Conservation (phyloP, 257 asterid genomes). For the Orobanche coerulescens region DNA sequence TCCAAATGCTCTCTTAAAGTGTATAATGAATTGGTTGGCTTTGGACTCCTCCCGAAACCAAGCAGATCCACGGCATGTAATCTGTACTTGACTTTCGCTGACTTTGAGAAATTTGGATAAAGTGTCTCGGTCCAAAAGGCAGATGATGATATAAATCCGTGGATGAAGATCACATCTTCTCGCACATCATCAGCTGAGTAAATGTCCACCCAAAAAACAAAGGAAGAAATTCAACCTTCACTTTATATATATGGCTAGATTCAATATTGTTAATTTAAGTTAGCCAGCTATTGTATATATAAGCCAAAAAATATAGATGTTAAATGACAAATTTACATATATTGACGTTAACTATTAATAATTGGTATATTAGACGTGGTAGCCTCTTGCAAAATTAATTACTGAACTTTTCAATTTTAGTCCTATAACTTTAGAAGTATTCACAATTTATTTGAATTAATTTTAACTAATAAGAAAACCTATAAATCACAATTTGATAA, state of each 20-base stretch:
- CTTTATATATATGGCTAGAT: background rate
- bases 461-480: no score
- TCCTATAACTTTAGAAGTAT: no score
- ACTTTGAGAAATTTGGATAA: constrained; percentile 67
- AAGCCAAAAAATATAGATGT: no score
- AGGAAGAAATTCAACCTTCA: background rate
- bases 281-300: no score
- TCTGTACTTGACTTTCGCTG: constrained; percentile 62
- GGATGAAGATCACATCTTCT: constrained; percentile 86
- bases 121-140: constrained; percentile 91
- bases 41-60: constrained; percentile 92
- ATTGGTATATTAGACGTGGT: no score
- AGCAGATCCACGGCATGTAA: constrained; percentile 82
- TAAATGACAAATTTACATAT: no score
- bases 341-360: no score
- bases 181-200: constrained; percentile 43
- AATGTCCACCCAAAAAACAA: background rate
- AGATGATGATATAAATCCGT: constrained; percentile 88
- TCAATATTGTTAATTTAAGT: no score
- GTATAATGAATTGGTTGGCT: constrained; percentile 74
- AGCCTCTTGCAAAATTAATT: no score
- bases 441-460: no score
- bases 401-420: no score
- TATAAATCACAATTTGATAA: no score
- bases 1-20: constrained; percentile 80